These are phyloP conservation scores for Cutaneotrichosporon cyanovorans DNA, from an alignment of 1,284 basidiomycete species.

Conservation along the genomic window DNA sequence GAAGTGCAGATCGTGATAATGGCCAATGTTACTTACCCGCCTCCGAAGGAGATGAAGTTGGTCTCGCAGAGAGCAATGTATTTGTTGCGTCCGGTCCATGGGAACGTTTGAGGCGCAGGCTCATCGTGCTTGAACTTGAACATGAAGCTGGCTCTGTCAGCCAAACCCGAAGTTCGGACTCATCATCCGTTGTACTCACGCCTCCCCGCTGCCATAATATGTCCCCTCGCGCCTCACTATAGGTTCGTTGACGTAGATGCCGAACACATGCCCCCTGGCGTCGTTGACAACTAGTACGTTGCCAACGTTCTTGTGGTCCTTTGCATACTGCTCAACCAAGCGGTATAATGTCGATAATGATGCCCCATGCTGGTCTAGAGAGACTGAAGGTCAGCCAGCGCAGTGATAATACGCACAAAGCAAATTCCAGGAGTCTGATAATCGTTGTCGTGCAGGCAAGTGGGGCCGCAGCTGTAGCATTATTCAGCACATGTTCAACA, in stretches of 20 bases:
- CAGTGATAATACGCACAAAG: conserved; percentile 54
- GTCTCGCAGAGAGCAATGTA: conserved; percentile 82
- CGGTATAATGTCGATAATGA: conserved; percentile 80
- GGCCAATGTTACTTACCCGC: conserved; percentile 57
- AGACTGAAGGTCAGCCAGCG: conserved; percentile 44
- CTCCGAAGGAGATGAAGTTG: conserved; percentile 75
- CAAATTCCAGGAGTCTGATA: conserved; percentile 73
- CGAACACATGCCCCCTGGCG: conserved; percentile 59
- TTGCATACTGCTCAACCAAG: conserved; percentile 49
- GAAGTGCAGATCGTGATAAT: too few species aligned
- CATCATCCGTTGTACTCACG: too few species aligned
- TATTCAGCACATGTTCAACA: too few species aligned
- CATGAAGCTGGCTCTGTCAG: conserved; percentile 43
- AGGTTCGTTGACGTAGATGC: conserved; percentile 71
- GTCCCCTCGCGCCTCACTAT: conserved; percentile 53
- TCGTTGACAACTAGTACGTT: conserved; percentile 59
- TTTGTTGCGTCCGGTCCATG: conserved; percentile 83
- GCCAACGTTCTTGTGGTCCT: conserved; percentile 43
- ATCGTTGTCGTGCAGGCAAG: conserved; percentile 70
- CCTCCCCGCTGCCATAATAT: conserved; percentile 79
- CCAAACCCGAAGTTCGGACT: too few species aligned
- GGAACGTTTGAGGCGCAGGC: conserved; percentile 56
- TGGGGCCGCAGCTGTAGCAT: conserved; percentile 57
- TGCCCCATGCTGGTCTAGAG: conserved; percentile 90
- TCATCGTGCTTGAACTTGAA: conserved; percentile 62